Percentiles rank a stretch among this genome's conserved stretches.
Conservation (phyloP, 2,329 filamentous ascomycete species). For the Clathrospora elynae region DNA sequence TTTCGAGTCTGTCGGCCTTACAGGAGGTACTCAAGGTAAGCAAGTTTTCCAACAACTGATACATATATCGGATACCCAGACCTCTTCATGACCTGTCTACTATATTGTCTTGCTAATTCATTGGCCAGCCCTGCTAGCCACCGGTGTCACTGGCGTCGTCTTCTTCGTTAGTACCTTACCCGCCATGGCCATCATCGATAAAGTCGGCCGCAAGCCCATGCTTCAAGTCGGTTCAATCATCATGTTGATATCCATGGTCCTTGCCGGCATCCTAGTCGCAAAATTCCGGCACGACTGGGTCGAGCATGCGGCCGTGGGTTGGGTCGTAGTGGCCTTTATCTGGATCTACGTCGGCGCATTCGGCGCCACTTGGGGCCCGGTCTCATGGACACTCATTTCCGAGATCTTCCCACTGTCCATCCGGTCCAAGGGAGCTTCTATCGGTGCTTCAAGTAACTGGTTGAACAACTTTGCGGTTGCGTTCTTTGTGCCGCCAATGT, state of each 20-base stretch:
- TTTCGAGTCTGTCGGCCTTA: constrained; percentile 64
- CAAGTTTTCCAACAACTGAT: too few species aligned
- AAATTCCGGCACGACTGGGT: constrained; percentile 37
- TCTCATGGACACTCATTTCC: constrained; percentile 35
- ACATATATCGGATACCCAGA: too few species aligned
- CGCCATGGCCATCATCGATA: constrained; percentile 61
- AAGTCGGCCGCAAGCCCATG: constrained; percentile 61
- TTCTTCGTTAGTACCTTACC: constrained; percentile 65
- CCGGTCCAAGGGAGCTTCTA: constrained; percentile 46
- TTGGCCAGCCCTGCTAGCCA: constrained; percentile 62
- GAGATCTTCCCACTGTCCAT: constrained; percentile 48
- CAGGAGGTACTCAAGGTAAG: constrained; percentile 51
- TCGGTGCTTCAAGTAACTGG: constrained; percentile 48
- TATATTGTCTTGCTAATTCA: too few species aligned
- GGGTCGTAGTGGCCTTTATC: constrained; percentile 39
- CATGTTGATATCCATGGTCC: constrained; percentile 44
- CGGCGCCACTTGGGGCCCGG: constrained; percentile 38
- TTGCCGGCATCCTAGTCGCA: constrained; percentile 36
- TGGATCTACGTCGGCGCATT: constrained; percentile 41
- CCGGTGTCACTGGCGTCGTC: constrained; percentile 63
- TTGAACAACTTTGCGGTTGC: constrained; percentile 49
- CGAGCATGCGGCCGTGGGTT: constrained; percentile 28
- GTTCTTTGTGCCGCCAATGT: constrained; percentile 44
- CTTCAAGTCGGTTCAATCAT: constrained; percentile 57
- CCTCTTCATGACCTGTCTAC: too few species aligned